These are phyloP conservation scores for Corylus americana DNA, from an alignment of 306 rosid species.

Conservation along the genomic window DNA sequence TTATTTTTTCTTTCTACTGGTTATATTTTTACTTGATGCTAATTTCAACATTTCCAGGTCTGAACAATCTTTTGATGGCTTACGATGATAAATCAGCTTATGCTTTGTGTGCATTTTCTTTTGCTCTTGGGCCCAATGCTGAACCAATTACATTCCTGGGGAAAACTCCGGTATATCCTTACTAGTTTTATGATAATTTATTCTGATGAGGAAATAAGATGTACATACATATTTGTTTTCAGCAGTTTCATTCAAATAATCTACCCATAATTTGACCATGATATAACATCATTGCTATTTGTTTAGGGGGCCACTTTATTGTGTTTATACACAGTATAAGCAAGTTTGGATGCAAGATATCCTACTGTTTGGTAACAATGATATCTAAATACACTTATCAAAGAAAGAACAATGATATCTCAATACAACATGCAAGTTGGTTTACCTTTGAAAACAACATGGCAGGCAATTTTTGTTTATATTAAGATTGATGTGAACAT, in stretches of 20 bases:
- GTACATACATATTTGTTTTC: not conserved
- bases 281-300: not conserved
- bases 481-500: not conserved
- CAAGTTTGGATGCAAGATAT: not conserved
- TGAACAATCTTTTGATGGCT: slow-evolving; percentile 87
- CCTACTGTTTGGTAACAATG: not conserved
- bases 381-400: not conserved
- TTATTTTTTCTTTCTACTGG: slow-evolving; percentile 12
- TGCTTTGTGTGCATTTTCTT: slow-evolving; percentile 81
- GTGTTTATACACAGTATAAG: not conserved
- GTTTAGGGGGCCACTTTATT: not conserved
- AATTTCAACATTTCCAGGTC: slow-evolving; percentile 56
- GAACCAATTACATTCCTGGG: slow-evolving; percentile 85
- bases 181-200: not conserved
- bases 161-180: slow-evolving; percentile 67
- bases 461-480: not conserved
- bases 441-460: not conserved
- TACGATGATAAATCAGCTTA: slow-evolving; percentile 93
- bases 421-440: not conserved
- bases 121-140: slow-evolving; percentile 62
- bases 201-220: slow-evolving; percentile 11
- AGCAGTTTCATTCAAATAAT: not conserved
- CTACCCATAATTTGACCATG: not conserved
- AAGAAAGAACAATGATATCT: not conserved
- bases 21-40: slow-evolving; percentile 23